A percentile compares a stretch with the other conserved stretches of the same genome.
These are phyloP conservation scores for Ophiocordyceps sinensis DNA, from an alignment of 2,329 filamentous ascomycete species.

Conservation along the genomic window DNA sequence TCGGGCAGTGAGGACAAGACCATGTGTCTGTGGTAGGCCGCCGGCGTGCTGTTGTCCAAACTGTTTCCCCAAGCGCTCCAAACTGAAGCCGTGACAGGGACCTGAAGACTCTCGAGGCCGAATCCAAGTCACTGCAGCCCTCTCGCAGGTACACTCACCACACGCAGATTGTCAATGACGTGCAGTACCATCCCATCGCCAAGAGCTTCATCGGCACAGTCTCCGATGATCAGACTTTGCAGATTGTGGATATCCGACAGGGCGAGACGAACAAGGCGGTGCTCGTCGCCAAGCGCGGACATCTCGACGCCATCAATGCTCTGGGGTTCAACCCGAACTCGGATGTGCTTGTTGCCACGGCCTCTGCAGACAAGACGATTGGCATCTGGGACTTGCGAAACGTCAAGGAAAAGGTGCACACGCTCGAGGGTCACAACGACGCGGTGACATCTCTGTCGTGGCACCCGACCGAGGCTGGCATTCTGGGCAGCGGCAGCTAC, in stretches of 20 bases:
- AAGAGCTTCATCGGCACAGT: constrained; percentile 79
- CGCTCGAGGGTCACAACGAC: constrained; percentile 75
- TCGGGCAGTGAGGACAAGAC: constrained; percentile 89
- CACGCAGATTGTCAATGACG: constrained; percentile 84
- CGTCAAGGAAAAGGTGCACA: constrained; percentile 78
- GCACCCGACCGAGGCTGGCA: constrained; percentile 82
- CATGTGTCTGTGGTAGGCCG: constrained; percentile 71
- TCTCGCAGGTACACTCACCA: constrained; percentile 74
- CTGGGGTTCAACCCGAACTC: constrained; percentile 84
- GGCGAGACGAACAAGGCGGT: constrained; percentile 51
- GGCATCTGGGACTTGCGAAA: constrained; percentile 92
- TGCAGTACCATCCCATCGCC: constrained; percentile 84
- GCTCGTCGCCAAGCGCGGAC: constrained; percentile 56
- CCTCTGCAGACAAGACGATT: constrained; percentile 88
- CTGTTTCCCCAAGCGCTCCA: not conserved
- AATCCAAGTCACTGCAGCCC: constrained; percentile 56
- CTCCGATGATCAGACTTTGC: constrained; percentile 86
- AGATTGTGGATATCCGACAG: constrained; percentile 77
- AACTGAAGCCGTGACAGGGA: constrained; percentile 41
- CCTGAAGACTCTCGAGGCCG: constrained; percentile 57
- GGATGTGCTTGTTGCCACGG: constrained; percentile 84
- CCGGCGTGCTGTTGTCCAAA: not conserved
- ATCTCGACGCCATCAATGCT: constrained; percentile 90
- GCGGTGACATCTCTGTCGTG: constrained; percentile 85
- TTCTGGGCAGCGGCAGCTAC: constrained; percentile 83